Conservation (phyloP, 805 yeast genomes). For the Barnettozyma vustinii region DNA sequence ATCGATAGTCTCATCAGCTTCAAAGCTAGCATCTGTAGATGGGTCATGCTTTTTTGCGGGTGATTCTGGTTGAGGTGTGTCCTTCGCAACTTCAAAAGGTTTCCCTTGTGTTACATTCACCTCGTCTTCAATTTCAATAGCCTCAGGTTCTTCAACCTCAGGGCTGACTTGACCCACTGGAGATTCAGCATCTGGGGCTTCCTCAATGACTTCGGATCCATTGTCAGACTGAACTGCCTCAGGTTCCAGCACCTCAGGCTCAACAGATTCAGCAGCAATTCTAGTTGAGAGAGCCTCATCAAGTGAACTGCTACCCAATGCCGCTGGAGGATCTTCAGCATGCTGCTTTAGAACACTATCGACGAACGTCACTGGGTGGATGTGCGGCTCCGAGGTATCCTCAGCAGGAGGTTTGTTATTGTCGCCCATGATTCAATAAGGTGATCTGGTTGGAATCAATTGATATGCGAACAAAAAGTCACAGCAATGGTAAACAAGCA, state of each 20-base stretch:
- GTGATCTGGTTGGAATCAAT: not conserved
- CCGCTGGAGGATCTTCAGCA: not conserved
- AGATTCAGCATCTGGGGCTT: constrained; percentile 1
- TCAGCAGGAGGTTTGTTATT: not conserved
- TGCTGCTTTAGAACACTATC: not conserved
- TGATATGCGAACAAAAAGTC: not conserved
- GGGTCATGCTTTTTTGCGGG: not conserved
- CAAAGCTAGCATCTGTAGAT: not conserved
- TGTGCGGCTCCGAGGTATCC: not conserved
- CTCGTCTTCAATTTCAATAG: not conserved
- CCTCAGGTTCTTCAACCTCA: constrained; percentile 1
- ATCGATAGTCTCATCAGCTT: constrained; percentile 1
- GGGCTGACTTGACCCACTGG: not conserved
- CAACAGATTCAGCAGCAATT: not conserved
- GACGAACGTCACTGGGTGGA: not conserved
- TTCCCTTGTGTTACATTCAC: not conserved
- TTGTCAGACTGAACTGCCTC: not conserved
- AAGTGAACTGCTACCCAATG: not conserved
- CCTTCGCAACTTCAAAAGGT: constrained; percentile 13
- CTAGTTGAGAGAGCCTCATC: not conserved
- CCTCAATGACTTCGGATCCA: not conserved
- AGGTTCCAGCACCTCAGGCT: not conserved
- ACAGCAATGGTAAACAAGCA: not conserved
- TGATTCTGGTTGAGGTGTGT: constrained; percentile 7
- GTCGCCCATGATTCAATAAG: not conserved